Conservation (phyloP, 352 stramenopile species). For the Pythium rishiriense region DNA sequence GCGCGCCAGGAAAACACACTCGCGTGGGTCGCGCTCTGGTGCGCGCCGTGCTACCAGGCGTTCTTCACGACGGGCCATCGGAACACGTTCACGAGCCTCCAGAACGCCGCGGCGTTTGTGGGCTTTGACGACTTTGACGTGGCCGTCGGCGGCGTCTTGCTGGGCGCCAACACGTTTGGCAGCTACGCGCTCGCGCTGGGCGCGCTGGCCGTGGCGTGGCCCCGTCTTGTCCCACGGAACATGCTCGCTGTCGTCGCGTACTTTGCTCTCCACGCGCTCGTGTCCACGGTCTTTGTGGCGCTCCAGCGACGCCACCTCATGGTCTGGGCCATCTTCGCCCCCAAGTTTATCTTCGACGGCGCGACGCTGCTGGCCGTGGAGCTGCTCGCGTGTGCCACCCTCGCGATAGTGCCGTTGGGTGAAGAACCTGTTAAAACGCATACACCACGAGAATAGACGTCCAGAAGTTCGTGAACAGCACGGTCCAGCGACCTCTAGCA, state of each 20-base stretch:
- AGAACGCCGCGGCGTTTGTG: conserved; percentile 89
- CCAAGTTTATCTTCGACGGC: conserved; percentile 89
- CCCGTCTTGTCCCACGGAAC: too few species aligned
- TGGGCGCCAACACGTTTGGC: conserved; percentile 90
- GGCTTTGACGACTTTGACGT: conserved; percentile 88
- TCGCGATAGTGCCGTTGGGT: neutral
- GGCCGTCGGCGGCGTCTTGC: conserved; percentile 63
- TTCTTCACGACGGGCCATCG: conserved; percentile 90
- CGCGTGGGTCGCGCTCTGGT: conserved; percentile 62
- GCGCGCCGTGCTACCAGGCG: conserved; percentile 55
- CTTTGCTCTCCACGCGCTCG: conserved; percentile 55
- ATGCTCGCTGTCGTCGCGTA: conserved; percentile 37
- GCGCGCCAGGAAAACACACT: conserved; percentile 1
- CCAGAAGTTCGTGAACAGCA: neutral
- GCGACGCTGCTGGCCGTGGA: conserved; percentile 60
- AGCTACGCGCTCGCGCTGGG: conserved; percentile 53
- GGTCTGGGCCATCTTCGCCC: conserved; percentile 93
- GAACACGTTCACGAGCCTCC: conserved; percentile 89
- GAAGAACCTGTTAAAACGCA: conserved; percentile 3
- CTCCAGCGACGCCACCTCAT: conserved; percentile 89
- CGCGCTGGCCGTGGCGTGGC: conserved; percentile 30
- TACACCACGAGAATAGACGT: conserved; percentile 13
- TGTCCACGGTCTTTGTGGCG: conserved; percentile 84
- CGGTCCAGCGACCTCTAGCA: neutral
- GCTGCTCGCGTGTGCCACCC: conserved; percentile 9